phyloP scores from a whole-genome alignment of 2,329 filamentous ascomycete genomes.

The Colletotrichum tropicale region DNA sequence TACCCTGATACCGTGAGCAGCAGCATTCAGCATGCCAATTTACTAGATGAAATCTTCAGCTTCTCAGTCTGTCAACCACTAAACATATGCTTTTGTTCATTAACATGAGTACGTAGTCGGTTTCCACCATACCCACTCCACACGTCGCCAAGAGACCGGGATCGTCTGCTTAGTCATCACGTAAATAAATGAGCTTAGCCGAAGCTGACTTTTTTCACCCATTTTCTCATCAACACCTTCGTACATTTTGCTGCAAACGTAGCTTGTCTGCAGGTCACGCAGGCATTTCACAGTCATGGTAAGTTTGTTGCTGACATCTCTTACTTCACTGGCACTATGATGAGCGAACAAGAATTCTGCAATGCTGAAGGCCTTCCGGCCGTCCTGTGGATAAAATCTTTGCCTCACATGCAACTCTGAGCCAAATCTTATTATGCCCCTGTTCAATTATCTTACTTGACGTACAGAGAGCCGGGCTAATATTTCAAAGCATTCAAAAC shows the following conservation, averaged over 20 bases:
- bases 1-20: slow-evolving; percentile 18
- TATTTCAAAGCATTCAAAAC: neutral
- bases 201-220: neutral
- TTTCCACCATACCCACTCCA: neutral
- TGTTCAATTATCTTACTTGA: neutral
- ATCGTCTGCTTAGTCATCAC: slow-evolving; percentile 6
- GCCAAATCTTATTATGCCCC: neutral
- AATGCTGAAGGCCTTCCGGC: slow-evolving; percentile 44
- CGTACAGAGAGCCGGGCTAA: neutral
- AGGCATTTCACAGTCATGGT: neutral
- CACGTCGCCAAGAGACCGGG: neutral
- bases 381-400: slow-evolving; percentile 35
- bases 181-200: neutral
- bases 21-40: neutral
- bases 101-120: neutral
- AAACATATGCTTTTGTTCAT: neutral
- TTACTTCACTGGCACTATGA: slow-evolving; percentile 24
- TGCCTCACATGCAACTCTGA: slow-evolving; percentile 20
- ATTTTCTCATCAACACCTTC: neutral
- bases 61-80: neutral
- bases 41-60: neutral
- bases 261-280: neutral
- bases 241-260: neutral
- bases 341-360: slow-evolving; percentile 49
- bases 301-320: slow-evolving; percentile 30